Base-by-base conservation (phyloP, 2,329 filamentous ascomycete species). In the Fusarium falciforme region DNA sequence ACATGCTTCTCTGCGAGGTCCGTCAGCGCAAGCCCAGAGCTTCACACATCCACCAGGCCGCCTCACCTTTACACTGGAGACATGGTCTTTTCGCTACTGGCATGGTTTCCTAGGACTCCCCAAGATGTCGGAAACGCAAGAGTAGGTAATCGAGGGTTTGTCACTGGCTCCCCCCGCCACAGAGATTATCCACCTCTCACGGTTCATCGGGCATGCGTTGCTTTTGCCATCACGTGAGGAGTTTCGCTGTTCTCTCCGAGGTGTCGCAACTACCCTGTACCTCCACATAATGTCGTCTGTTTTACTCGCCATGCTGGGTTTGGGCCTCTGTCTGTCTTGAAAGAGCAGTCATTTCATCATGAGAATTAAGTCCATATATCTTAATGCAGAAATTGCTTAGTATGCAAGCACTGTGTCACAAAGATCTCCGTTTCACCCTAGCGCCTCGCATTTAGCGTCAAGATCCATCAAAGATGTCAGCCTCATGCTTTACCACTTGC, bases 61-160 rank as follows among this genome's bases (percentile, higher is more conserved):
- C 8, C 14, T 64, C 66, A 82, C 81, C 81, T 82, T 82, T 82
- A 77, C 81, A 82, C 49, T 82, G 81, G 38, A 79, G 68, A 65
- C 81, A 82, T 59, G 81, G 81, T 61, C 78, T 78, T 69, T 81
- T 81, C 38, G 79, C 78, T 58, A 78, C 73, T 67, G 80, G 80
- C 81, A 82, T 82, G 16, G 70, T 77, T 68, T 49, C 52, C 20
- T 62, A 25, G 31, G 9, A 10, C 31, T 17, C 0, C 10, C 8
- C 8, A 7, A 25, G 16, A 9, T 35, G 22, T 16, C 33, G 36
- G 22, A 29, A n/a, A 63, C 17, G 47, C 38, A 66, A 66, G 59
- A 33, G 27, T 61, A 35, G 47, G 61, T 72, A 59, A 65, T 68
- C 58, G 5, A 60, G 36, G 57, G 31, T 55, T 64, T 54, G 20